Conservation (phyloP, 345 rosid species). For the Eucalyptus caleyi region DNA sequence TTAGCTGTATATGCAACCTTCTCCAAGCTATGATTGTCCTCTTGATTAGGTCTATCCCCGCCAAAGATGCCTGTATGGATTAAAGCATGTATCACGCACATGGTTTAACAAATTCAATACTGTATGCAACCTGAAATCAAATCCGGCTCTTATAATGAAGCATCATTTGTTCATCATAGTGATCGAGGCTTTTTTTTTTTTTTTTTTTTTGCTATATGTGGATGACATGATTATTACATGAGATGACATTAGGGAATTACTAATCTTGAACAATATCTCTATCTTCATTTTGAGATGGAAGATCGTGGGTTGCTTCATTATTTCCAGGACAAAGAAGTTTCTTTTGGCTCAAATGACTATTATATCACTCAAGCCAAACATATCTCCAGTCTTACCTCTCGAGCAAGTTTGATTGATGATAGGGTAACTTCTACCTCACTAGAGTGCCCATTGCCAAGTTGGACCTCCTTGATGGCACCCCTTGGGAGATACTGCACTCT, state of each 20-base stretch:
- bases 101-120: neutral
- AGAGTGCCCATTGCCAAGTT: neutral
- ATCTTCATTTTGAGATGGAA: neutral
- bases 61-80: neutral
- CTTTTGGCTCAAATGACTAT: neutral
- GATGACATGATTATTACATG: neutral
- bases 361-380: neutral
- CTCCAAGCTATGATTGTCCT: neutral
- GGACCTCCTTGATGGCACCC: neutral
- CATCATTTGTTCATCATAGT: neutral
- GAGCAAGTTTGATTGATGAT: neutral
- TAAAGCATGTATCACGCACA: neutral
- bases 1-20: neutral
- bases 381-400: neutral
- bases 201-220: too few relatives aligned
- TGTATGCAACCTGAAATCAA: neutral
- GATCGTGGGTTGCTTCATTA: neutral
- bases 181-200: neutral
- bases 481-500: neutral
- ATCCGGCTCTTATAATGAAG: neutral
- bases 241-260: neutral
- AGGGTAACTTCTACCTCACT: neutral
- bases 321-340: neutral
- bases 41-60: neutral
- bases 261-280: neutral